Evolutionary conservation across 2,329 filamentous ascomycete species (phyloP), one percentile per base, ranked within the genome.

Genomic region (Exophiala sp.): DNA sequence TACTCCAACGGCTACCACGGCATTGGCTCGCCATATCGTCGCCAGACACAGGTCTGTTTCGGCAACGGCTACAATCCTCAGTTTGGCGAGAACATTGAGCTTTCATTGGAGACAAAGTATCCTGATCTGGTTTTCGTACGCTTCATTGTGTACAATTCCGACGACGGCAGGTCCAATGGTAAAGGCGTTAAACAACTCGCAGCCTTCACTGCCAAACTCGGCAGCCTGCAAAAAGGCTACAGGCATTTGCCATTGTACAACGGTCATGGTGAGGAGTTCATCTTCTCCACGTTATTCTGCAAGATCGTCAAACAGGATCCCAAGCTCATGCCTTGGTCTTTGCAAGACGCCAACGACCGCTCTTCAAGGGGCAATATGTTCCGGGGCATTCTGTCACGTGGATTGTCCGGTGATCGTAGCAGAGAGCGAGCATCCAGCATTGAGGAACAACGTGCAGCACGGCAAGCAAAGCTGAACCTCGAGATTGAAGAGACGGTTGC

Each of bases 221-320:
- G 80, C 74, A 95, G 86, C 67, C 81, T 97, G 39, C 90, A 92
- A 68, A 86, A 94, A 71, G 94, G 94, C 24, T 97, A 94, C 71
- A 90, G 92, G 58, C 95, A 95, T 57, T 78, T 97, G 49, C 94
- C 92, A 9, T 79, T 99, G 12, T 87, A 90, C 69, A 91, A 97
- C 72, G 81, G 84, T 52, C 88, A 90, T 59, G 94, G 91, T 57
- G 91, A 96, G 64, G 89, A 91, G 64, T 97, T 95, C 69, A 80
- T 96, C 40, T 96, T 96, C 72, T 96, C 94, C 2, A 95, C 91
- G 9, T 78, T 99, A 12, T 96, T 97, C 71, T 96, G 91, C 75
- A 86, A 86, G 65, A 88, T 97, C 72, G 85, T 85, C 62, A 87
- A 84, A 66, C 63, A 73, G 70, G 12, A 72, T 73, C 50, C 75